Evolutionary conservation across 2,329 filamentous ascomycete genomes (phyloP).

Genomic region (Penicillium sp.): DNA sequence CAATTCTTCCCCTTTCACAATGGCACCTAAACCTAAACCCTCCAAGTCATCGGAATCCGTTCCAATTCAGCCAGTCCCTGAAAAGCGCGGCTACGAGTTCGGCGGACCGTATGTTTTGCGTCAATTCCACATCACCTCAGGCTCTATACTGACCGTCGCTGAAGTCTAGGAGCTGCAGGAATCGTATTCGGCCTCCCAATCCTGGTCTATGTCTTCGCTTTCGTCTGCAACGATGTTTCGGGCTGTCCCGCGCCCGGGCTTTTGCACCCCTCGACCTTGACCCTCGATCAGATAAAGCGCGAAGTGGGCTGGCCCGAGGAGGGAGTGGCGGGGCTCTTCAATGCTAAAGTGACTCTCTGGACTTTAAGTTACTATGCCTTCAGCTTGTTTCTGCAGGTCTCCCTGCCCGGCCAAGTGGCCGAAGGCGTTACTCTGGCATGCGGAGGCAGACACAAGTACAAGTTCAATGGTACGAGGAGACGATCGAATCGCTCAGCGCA

Average conservation of each 20-base stretch:
- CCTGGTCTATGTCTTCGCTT: slow-evolving; percentile 71
- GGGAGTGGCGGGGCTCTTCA: slow-evolving; percentile 66
- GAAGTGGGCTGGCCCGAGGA: slow-evolving; percentile 76
- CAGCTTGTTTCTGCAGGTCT: slow-evolving; percentile 66
- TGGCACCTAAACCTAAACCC: slow-evolving; percentile 35
- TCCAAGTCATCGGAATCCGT: slow-evolving; percentile 22
- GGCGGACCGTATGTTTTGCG: slow-evolving; percentile 41
- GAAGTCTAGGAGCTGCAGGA: slow-evolving; percentile 66
- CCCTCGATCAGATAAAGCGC: slow-evolving; percentile 65
- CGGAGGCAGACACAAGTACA: slow-evolving; percentile 73
- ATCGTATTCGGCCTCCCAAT: slow-evolving; percentile 78
- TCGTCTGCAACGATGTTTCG: slow-evolving; percentile 86
- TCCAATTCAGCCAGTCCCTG: slow-evolving; percentile 34
- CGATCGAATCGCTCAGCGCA: background rate
- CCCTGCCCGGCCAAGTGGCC: slow-evolving; percentile 67
- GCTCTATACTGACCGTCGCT: slow-evolving; percentile 12
- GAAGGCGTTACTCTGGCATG: slow-evolving; percentile 65
- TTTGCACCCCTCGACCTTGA: slow-evolving; percentile 65
- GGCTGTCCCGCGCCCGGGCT: slow-evolving; percentile 84
- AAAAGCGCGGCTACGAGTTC: slow-evolving; percentile 46
- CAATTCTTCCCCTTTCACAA: slow-evolving; percentile 10
- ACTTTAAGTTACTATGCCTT: slow-evolving; percentile 72
- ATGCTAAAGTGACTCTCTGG: slow-evolving; percentile 63
- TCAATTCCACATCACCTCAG: background rate
- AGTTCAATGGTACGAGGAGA: slow-evolving; percentile 61